Evolutionary conservation across 768 basidiomycete genomes (phyloP), one percentile per base, ranked within the genome.

Genomic region (Mycena indigotica): DNA sequence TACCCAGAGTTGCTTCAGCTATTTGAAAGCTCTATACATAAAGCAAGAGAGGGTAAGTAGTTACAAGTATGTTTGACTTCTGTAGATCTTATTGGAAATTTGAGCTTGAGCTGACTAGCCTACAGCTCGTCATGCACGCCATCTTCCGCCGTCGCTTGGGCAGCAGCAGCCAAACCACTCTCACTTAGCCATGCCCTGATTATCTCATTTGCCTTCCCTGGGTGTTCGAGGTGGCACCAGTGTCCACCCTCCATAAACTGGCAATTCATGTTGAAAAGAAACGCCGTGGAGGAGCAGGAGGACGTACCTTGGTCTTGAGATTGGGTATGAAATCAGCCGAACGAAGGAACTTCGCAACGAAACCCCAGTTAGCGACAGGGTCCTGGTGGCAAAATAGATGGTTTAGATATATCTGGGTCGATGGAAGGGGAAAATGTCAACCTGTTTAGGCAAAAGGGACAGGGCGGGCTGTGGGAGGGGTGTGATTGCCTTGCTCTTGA

Each of bases 191-290:
- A 89, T 30, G 75, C 67, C 17, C 75, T 73, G 52, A 86, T 71
- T 45, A 80, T 69, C 0, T 55, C 46, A 60, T 89, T 90, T 67
- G 85, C 80, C 40, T 71, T 70, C 1, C 69, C 53, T 0, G 87
- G 82, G 57, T 77, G 68, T 67, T 90, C 88, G 19, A 89, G 71
- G 32, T 89, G 88, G 6, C 80, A 74, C 87, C 88, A 89, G 67
- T 90, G 88, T 4, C 84, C 80, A 0, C 82, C 82, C 5, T 71
- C 66, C 54, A 88, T 71, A 2, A 75, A 71, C 84, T 86, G 53
- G 5, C n/a, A 23, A 52, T 17, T 25, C 26, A n/a, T 56, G 28
- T 28, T 28, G 13, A 24, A 40, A 32, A 44, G 53, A 28, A 19
- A 28, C 19, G 4, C 24, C 10, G 32, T 17, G 35, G 28, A 30